Conservation (phyloP, 2,329 filamentous ascomycete genomes). For the Phialophora tarda region DNA sequence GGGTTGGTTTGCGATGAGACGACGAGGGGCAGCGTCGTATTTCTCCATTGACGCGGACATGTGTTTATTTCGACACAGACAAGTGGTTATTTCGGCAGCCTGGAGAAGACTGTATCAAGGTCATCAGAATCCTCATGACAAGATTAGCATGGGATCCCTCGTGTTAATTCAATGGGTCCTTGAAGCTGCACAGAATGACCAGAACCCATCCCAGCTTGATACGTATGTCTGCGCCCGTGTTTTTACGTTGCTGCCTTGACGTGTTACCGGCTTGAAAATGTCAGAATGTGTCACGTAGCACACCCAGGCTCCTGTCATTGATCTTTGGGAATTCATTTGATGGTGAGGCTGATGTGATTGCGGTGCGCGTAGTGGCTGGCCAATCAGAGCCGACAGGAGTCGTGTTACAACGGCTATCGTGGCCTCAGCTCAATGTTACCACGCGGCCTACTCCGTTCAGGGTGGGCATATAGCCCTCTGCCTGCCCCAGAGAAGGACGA, state of each 20-base stretch:
- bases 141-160: not conserved
- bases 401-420: not conserved
- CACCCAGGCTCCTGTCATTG: not conserved
- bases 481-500: not conserved
- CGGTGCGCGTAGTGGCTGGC: not conserved
- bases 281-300: not conserved
- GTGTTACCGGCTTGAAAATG: not conserved
- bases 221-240: not conserved
- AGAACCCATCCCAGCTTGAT: not conserved
- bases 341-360: not conserved
- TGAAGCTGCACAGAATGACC: no score
- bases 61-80: not conserved
- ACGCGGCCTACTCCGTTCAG: not conserved
- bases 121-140: not conserved
- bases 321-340: not conserved
- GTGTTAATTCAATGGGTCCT: no score
- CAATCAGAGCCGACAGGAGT: not conserved
- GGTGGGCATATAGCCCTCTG: not conserved
- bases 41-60: not conserved
- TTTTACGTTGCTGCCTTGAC: not conserved
- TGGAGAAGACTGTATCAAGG: no score
- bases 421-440: not conserved
- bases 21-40: not conserved
- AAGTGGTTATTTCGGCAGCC: not conserved
- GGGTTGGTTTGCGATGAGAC: not conserved